Percentiles rank a stretch among this genome's conserved stretches.
Evolutionary conservation across 2,329 filamentous ascomycete species (phyloP).

Genomic region (Neofusicoccum ribis): DNA sequence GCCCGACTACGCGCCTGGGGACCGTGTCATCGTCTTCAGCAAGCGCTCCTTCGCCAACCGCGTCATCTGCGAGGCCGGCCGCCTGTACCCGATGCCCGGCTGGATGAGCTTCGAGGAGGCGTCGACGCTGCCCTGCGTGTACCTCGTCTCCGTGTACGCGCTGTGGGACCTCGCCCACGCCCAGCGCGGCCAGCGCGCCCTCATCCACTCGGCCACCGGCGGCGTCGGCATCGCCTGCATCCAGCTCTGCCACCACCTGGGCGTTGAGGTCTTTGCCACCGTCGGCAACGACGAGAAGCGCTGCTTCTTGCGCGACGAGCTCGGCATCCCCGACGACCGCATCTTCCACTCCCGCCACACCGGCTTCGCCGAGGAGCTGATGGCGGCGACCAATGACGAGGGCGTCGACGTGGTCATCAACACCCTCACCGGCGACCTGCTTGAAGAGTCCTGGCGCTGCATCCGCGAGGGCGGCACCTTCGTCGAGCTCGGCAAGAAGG

Average conservation of each 20-base stretch:
- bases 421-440: constrained; percentile 25
- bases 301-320: constrained; percentile 22
- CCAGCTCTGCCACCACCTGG: constrained; percentile 25
- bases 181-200: constrained; percentile 20
- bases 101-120: constrained; percentile 26
- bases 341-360: constrained; percentile 35
- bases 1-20: background rate
- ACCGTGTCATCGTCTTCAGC: constrained; percentile 9
- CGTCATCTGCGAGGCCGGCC: no score
- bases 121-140: constrained; percentile 23
- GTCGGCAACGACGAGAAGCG: constrained; percentile 27
- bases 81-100: constrained; percentile 23
- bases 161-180: constrained; percentile 23
- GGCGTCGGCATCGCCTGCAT: constrained; percentile 33
- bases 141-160: constrained; percentile 23
- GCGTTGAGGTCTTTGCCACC: constrained; percentile 28
- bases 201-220: constrained; percentile 34
- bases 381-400: constrained; percentile 24
- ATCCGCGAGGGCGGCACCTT: constrained; percentile 31
- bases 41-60: constrained; percentile 10
- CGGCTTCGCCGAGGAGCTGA: constrained; percentile 25
- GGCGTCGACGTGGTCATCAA: constrained; percentile 36
- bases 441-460: constrained; percentile 26
- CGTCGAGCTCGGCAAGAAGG: constrained; percentile 34
- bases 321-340: constrained; percentile 25